Evolutionary conservation across 2,329 filamentous ascomycete species (phyloP).

Genomic region (Botrytis fabae): DNA sequence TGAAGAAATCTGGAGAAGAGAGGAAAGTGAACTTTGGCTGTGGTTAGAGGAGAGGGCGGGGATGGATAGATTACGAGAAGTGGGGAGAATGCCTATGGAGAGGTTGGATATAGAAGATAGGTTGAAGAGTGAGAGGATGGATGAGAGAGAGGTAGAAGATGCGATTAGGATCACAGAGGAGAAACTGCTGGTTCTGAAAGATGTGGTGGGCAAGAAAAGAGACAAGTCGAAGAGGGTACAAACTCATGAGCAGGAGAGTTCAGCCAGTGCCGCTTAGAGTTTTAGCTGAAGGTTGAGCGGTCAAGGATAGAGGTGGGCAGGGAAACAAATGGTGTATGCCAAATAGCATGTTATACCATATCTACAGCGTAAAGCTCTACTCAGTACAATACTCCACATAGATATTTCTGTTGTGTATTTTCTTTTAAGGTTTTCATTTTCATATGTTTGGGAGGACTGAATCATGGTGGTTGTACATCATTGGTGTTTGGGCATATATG

Average conservation of each 20-base stretch:
- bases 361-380: constrained; percentile 13
- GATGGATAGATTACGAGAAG: constrained; percentile 74
- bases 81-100: constrained; percentile 36
- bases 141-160: constrained; percentile 37
- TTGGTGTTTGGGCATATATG: constrained; percentile 2
- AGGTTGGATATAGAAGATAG: constrained; percentile 32
- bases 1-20: constrained; percentile 71
- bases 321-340: not conserved
- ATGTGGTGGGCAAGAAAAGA: constrained; percentile 56
- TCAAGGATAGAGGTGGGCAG: not conserved
- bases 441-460: constrained; percentile 3
- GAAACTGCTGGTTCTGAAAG: constrained; percentile 73
- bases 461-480: not conserved
- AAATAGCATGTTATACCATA: not conserved
- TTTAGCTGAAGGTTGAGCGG: not conserved
- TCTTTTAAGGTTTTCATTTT: not conserved
- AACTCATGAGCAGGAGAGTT: not conserved
- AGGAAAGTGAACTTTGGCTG: constrained; percentile 43
- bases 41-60: constrained; percentile 40
- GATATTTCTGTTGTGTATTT: not conserved
- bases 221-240: not conserved
- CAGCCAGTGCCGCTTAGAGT: not conserved
- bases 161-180: constrained; percentile 72
- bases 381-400: not conserved
- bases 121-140: constrained; percentile 32